Conservation (phyloP, 164 flowering plant species). For the Piper longum region DNA sequence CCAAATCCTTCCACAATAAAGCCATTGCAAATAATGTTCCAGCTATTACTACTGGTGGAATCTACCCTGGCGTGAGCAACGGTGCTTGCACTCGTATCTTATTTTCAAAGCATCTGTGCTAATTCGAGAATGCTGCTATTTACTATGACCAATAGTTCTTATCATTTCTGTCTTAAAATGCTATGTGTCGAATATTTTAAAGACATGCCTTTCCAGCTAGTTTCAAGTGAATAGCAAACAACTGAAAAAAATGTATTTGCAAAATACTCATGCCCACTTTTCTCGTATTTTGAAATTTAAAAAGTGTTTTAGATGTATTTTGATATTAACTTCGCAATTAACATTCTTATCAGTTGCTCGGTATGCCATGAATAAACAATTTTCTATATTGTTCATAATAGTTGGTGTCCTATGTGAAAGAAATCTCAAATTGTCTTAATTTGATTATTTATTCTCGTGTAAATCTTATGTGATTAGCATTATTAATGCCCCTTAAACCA, state of each 20-base stretch:
- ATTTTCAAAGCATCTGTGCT: neutral
- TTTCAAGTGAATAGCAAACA: neutral
- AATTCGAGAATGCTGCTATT: neutral
- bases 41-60: constrained; percentile 90
- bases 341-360: too few relatives aligned
- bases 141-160: too few relatives aligned
- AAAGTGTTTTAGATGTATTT: too few relatives aligned
- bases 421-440: too few relatives aligned
- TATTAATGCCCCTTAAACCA: neutral
- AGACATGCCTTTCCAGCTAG: neutral
- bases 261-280: too few relatives aligned
- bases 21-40: constrained; percentile 75
- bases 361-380: too few relatives aligned
- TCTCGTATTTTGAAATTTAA: too few relatives aligned
- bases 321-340: too few relatives aligned
- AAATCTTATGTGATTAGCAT: too few relatives aligned
- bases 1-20: constrained; percentile 54
- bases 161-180: neutral
- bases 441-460: neutral
- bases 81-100: constrained; percentile 21
- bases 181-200: neutral
- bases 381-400: too few relatives aligned
- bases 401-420: too few relatives aligned
- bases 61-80: constrained; percentile 99
- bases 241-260: neutral